Evolutionary conservation across 768 basidiomycete species (phyloP), one percentile per base, ranked within the genome.

Genomic region (Kwoniella sp.): DNA sequence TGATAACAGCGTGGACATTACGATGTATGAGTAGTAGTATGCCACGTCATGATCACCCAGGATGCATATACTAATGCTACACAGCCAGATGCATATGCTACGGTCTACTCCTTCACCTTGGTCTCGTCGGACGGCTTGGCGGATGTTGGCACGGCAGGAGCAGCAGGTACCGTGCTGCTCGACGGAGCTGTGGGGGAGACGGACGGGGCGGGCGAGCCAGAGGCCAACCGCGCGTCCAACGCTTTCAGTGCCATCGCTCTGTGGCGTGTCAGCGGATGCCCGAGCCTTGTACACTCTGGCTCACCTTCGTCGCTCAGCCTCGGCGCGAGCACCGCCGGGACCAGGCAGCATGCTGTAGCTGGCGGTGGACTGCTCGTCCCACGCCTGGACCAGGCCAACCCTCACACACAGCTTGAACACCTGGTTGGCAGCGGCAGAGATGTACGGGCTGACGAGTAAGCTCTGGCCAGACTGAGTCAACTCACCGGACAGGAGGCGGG

Each of bases 231-330:
- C 65, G 95, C 91, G 64, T 99, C 95, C 29, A 99, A 81, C 3
- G 95, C 95, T 74, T 96, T 95, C 65, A 99, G 77, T 26, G 95
- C 95, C 79, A 99, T 83, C 1, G 92, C 90, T 62, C 93, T 95
- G 50, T 31, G 14, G 23, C 33, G 38, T 34, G 14, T 6, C 27
- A 44, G 17, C 37, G 6, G 15, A 7, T n/a, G n/a, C n/a, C 4
- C 23, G 37, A 38, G 19, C 37, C 14, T 36, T 15, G 14, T 36
- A 15, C 19, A 36, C 14, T 36, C 7, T 23, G 34, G 47, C 82
- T 50, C 57, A 91, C 91, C 93, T 82, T 78, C 93, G 79, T 54
- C 95, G 79, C 77, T 99, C 95, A 17, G 95, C 95, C 76, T 99
- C 95, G 19, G 95, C 95, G 28, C 95, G 81, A 17, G 90, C 85